These are phyloP conservation scores for Penicillium sp. DNA, from an alignment of 2,329 filamentous ascomycete species.

Conservation along the genomic window DNA sequence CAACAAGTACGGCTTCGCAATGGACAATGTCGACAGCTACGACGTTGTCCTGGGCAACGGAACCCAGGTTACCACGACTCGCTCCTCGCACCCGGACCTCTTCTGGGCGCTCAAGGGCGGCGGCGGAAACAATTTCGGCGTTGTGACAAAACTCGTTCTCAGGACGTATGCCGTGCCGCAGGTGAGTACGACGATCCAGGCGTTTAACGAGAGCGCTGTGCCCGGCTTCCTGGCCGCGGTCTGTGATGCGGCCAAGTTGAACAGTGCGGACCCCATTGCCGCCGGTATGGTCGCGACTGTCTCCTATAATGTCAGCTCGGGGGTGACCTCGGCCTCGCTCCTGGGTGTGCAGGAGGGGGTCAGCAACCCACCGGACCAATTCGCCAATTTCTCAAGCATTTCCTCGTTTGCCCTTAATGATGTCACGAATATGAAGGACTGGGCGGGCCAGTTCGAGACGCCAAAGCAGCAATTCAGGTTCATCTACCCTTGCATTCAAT, in stretches of 20 bases:
- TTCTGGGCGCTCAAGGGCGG: slow-evolving; percentile 45
- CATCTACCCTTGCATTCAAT: slow-evolving; percentile 9
- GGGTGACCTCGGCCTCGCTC: slow-evolving; percentile 26
- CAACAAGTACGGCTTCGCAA: slow-evolving; percentile 39
- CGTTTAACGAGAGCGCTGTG: slow-evolving; percentile 32
- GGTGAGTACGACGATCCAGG: slow-evolving; percentile 41
- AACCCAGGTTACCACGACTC: slow-evolving; percentile 31
- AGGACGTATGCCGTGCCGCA: slow-evolving; percentile 28
- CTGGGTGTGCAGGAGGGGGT: slow-evolving; percentile 43
- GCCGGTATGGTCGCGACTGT: slow-evolving; percentile 41
- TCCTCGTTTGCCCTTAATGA: slow-evolving; percentile 29
- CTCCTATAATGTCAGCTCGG: slow-evolving; percentile 32
- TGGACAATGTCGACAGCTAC: slow-evolving; percentile 38
- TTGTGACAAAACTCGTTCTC: slow-evolving; percentile 40
- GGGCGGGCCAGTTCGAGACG: slow-evolving; percentile 32
- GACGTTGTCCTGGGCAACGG: slow-evolving; percentile 41
- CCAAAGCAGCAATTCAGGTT: slow-evolving; percentile 44
- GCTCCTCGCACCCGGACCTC: slow-evolving; percentile 32
- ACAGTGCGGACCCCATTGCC: slow-evolving; percentile 29
- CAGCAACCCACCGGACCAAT: slow-evolving; percentile 38
- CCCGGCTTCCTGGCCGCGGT: slow-evolving; percentile 36
- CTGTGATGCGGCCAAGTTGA: slow-evolving; percentile 27
- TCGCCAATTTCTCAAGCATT: slow-evolving; percentile 40
- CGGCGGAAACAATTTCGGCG: slow-evolving; percentile 37
- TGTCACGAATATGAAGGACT: slow-evolving; percentile 34